Evolutionary conservation across 2,329 filamentous ascomycete species (phyloP).

Genomic region (Arthrobotrys entomopaga): DNA sequence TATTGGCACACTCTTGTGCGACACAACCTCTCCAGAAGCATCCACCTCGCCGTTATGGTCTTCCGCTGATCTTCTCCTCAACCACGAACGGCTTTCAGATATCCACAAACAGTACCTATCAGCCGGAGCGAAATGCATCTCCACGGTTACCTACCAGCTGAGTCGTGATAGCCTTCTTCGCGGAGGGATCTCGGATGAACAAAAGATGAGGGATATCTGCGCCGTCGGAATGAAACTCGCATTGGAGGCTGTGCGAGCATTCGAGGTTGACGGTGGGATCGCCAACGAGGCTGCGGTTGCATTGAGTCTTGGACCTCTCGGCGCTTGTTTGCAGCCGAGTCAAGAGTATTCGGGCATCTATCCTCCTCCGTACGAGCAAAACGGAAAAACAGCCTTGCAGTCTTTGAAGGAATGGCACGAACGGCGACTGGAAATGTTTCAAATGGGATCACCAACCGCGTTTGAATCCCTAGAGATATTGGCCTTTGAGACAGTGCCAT

Average conservation of each 20-base stretch:
- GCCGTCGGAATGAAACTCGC: slow-evolving; percentile 30
- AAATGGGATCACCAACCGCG: not conserved
- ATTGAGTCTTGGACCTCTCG: slow-evolving; percentile 41
- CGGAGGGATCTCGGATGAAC: slow-evolving; percentile 27
- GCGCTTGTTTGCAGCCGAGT: slow-evolving; percentile 33
- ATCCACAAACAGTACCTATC: slow-evolving; percentile 33
- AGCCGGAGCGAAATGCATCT: slow-evolving; percentile 27
- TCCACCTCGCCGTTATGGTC: slow-evolving; percentile 36
- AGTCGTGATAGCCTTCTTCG: slow-evolving; percentile 30
- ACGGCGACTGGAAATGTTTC: slow-evolving; percentile 22
- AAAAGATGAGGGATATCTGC: slow-evolving; percentile 20
- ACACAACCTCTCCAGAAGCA: slow-evolving; percentile 49
- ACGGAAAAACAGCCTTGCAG: not conserved
- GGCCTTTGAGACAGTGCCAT: slow-evolving; percentile 45
- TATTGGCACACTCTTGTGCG: slow-evolving; percentile 44
- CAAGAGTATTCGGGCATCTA: slow-evolving; percentile 48
- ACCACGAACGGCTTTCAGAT: slow-evolving; percentile 25
- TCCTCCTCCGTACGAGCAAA: slow-evolving; percentile 31
- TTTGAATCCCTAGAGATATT: slow-evolving; percentile 25
- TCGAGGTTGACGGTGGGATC: not conserved
- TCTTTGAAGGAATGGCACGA: slow-evolving; percentile 36
- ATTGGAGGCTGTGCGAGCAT: slow-evolving; percentile 13
- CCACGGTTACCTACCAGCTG: slow-evolving; percentile 44
- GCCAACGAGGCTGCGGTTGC: not conserved
- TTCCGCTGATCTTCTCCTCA: slow-evolving; percentile 29